These are phyloP conservation scores for Tetrapyrgos nigripes DNA, from an alignment of 1,284 basidiomycete species.

Conservation along the genomic window DNA sequence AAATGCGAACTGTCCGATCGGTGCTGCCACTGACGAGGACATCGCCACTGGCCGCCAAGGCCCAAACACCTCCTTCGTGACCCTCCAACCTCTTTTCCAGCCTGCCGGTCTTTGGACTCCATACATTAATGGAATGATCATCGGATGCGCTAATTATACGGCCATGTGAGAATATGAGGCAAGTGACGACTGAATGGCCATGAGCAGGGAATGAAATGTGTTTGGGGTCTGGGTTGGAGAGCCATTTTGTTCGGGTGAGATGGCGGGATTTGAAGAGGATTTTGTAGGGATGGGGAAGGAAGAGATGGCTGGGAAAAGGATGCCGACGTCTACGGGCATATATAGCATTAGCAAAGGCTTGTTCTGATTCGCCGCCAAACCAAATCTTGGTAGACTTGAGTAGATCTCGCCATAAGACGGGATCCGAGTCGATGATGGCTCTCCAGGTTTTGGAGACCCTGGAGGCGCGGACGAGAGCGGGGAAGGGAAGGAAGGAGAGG, in stretches of 20 bases:
- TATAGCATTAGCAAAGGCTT: conserved; percentile 52
- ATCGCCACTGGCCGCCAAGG: conserved; percentile 83
- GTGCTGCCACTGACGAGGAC: conserved; percentile 93
- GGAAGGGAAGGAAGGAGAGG: conserved; percentile 78
- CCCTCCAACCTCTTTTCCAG: conserved; percentile 80
- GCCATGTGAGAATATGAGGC: conserved; percentile 90
- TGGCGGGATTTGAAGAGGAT: conserved; percentile 86
- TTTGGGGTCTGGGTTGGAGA: conserved; percentile 73
- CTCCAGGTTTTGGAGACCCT: conserved; percentile 85
- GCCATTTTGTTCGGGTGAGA: conserved; percentile 80
- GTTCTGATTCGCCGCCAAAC: conserved; percentile 83
- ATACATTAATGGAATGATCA: conserved; percentile 93
- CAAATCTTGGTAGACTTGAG: conserved; percentile 81
- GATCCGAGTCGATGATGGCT: conserved; percentile 83
- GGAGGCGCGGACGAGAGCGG: conserved; percentile 79
- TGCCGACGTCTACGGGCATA: conserved; percentile 24
- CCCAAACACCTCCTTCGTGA: conserved; percentile 97
- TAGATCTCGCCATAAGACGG: conserved; percentile 84
- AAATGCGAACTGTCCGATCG: conserved; percentile 92
- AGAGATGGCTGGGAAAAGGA: conserved; percentile 46
- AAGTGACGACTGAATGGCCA: conserved; percentile 91
- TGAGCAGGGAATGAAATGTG: conserved; percentile 87
- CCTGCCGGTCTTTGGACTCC: conserved; percentile 82
- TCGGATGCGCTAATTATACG: conserved; percentile 96
- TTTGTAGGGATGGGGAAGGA: conserved; percentile 85